A percentile compares a stretch with the other conserved stretches of the same genome.
phyloP scores from a whole-genome alignment of 2,329 filamentous ascomycete genomes.

The Sporothrix euskadiensis region DNA sequence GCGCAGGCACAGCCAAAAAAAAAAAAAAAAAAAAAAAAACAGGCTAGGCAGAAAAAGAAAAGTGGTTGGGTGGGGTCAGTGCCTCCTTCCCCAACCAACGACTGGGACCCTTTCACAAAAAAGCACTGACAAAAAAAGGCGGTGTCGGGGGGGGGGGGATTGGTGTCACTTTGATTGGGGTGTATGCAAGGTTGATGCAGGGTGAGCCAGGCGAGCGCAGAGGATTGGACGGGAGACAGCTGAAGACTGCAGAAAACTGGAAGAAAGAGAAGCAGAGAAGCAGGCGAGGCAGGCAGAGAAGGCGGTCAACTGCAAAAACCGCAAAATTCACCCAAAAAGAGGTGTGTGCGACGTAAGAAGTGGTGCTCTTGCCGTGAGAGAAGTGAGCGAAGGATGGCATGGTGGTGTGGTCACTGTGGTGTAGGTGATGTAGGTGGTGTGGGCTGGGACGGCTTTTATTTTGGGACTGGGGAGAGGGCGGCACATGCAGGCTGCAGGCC shows the following conservation, averaged over 20 bases:
- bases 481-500: slow-evolving; percentile 4
- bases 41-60: slow-evolving; percentile 21
- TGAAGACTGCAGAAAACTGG: background rate
- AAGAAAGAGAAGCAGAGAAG: background rate
- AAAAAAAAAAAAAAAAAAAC: background rate
- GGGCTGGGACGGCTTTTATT: background rate
- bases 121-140: background rate
- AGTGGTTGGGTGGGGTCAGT: slow-evolving; percentile 16
- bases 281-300: too few relatives aligned
- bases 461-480: background rate
- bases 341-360: background rate
- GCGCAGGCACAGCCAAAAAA: background rate
- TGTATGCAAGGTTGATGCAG: slow-evolving; percentile 13
- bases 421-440: background rate
- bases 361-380: background rate
- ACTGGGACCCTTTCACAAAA: too few relatives aligned
- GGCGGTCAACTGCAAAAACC: background rate
- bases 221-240: background rate
- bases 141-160: background rate
- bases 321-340: background rate
- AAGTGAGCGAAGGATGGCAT: background rate
- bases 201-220: background rate
- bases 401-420: background rate
- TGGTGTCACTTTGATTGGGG: background rate
- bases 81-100: background rate